Evolutionary conservation across 495 filamentous ascomycete genomes (phyloP), one percentile per base, ranked within the genome.

Genomic region (Hypoxylon crocopeplum): DNA sequence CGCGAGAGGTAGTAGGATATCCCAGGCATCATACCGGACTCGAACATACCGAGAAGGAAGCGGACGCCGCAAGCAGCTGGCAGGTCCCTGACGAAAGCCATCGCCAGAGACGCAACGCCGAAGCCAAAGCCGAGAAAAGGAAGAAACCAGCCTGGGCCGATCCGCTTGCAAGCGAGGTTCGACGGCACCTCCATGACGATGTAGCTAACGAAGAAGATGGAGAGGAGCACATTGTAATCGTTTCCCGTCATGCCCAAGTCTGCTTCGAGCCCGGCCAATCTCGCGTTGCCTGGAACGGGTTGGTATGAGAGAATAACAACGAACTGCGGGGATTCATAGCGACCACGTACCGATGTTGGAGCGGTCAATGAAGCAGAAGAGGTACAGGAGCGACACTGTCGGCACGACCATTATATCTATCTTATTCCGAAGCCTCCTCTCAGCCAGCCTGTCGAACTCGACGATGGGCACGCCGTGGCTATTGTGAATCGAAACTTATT

Each of bases 21-120:
- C 5, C 87, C 86, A n/a, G 87, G 88, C 67, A 90, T 64, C 77
- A 91, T 78, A 29, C 86, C 87, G 13, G 87, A 82, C 69, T 90
- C 87, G 53, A 88, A 87, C 12, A 84, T 69, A 2, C 86, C 87
- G 2, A 92, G 80, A 0, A 82, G 38, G 51, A 82, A 82, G 8
- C 80, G 79, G 8, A 82, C 77, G 1, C 70, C 79, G 47, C 64
- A 79, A 33, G 65, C 74, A 22, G 64, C 65, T 19, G 65, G 66
- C 56, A 71, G 62, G 56, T 64, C 72, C 19, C 69, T 22, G 47
- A 79, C 75, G 56, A 80, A 75, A 17, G 72, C 72, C 37, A 70
- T 78, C 40, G 70, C 69, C 29, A 76, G 40, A 25, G 77, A 74
- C 56, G 62, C 49, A 53, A 70, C 48, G 34, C 79, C 75, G 68